Evolutionary conservation across 2,329 filamentous ascomycete genomes (phyloP).

Genomic region (Talaromyces sp.): DNA sequence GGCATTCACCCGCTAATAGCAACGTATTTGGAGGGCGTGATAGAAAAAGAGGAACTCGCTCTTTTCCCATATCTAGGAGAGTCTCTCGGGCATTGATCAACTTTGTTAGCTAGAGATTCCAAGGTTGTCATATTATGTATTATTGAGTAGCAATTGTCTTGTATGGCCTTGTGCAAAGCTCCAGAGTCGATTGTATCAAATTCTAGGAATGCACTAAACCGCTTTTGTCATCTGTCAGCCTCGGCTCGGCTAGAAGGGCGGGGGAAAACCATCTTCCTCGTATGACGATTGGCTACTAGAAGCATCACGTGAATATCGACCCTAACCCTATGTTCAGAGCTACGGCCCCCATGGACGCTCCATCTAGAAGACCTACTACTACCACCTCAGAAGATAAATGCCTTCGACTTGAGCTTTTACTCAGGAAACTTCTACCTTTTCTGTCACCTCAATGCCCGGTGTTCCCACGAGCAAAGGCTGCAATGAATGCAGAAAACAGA

Average conservation of each 20-base stretch:
- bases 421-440: no score
- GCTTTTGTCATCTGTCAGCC: neutral
- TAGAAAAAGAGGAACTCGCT: neutral
- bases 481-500: neutral
- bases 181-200: neutral
- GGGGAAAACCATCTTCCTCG: conserved; percentile 1
- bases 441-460: neutral
- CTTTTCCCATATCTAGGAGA: neutral
- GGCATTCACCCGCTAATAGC: neutral
- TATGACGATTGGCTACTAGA: neutral
- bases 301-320: neutral
- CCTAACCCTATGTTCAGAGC: neutral
- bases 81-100: no score
- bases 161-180: neutral
- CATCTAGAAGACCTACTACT: no score
- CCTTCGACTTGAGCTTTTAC: neutral
- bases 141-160: neutral
- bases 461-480: neutral
- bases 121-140: no score
- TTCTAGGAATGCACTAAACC: neutral
- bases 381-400: no score
- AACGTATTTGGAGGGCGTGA: neutral
- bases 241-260: neutral
- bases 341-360: no score
- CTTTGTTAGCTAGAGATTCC: no score